Conservation (phyloP, 495 filamentous ascomycete genomes). For the Physcia stellaris region DNA sequence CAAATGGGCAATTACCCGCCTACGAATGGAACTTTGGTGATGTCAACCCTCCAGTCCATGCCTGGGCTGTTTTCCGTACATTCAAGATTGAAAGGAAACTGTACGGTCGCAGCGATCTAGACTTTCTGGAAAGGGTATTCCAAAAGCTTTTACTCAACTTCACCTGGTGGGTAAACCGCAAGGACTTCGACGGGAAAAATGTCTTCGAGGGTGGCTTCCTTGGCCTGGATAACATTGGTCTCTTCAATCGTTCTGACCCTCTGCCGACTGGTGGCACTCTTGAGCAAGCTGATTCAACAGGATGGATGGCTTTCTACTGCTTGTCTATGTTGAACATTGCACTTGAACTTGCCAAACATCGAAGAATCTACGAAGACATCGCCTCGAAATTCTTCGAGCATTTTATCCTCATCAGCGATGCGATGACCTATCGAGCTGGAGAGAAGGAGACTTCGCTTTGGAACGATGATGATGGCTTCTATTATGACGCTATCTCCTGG, state of each 20-base stretch:
- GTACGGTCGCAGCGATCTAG: conserved; percentile 85
- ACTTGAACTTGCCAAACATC: conserved; percentile 84
- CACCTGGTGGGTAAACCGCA: conserved; percentile 98
- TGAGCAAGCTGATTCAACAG: conserved; percentile 93
- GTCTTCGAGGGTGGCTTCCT: conserved; percentile 95
- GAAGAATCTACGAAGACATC: conserved; percentile 91
- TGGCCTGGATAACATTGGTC: conserved; percentile 91
- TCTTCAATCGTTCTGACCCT: conserved; percentile 97
- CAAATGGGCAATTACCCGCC: conserved; percentile 80
- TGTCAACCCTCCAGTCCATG: conserved; percentile 92
- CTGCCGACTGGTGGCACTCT: conserved; percentile 84
- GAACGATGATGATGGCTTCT: conserved; percentile 93
- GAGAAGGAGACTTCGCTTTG: conserved; percentile 74
- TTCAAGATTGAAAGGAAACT: conserved; percentile 98
- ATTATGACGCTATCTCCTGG: conserved; percentile 96
- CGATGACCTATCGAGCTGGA: conserved; percentile 80
- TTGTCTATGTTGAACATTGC: conserved; percentile 94
- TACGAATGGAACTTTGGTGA: conserved; percentile 99
- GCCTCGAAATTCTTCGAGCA: conserved; percentile 98
- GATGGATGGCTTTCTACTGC: conserved; percentile 98
- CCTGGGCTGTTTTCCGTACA: conserved; percentile 85
- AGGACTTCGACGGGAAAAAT: conserved; percentile 86
- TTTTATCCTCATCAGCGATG: conserved; percentile 93
- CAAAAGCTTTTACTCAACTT: conserved; percentile 93
- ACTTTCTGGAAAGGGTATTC: conserved; percentile 92